Evolutionary conservation across 1,284 basidiomycete species (phyloP), one percentile per base, ranked within the genome.

Genomic region (Ustilago esculenta): DNA sequence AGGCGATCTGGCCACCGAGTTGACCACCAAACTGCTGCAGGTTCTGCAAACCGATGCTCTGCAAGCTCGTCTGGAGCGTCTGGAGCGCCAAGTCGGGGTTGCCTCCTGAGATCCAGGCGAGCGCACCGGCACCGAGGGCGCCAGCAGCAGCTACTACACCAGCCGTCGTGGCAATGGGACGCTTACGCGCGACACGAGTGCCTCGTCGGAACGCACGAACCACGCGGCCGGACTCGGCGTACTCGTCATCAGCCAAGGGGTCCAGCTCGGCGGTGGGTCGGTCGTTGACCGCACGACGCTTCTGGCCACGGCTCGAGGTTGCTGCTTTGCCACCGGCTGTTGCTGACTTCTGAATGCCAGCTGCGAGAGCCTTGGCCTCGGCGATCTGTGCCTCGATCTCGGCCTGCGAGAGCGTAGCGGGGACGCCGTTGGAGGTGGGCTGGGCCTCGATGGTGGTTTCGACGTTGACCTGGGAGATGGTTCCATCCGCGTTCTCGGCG

Each of bases 321-420:
- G 50, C 53, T 7, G 35, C n/a, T 20, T 53, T 53, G 40, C 32
- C 37, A 5, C 43, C 33, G 14, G 66, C 50, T 4, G 65, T 34
- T n/a, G 55, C 47, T 18, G 59, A 55, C 20, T 53, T 57, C 35
- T 66, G 66, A 37, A 78, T 72, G 17, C 72, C 73, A 15, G 68
- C 69, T 5, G 77, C 79, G n/a, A 80, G 72, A 5, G 63, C 65
- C 47, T 77, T 71, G 24, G 75, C 65, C 45, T 73, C 70, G 18
- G 69, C 59, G 45, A 80, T 76, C 60, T 81, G 76, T 27, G 58
- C 75, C 25, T 79, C 76, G 35, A 79, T 73, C 56, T 80, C 75
- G 21, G 69, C 71, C 30, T 67, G 61, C 24, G 72, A 67, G 30
- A 80, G 54, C 3, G 63, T 57, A 12, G 47, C 47, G 10, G 60